These are phyloP conservation scores for Stentor roeselii DNA, from an alignment of 73 alveolate genomes.

Conservation along the genomic window DNA sequence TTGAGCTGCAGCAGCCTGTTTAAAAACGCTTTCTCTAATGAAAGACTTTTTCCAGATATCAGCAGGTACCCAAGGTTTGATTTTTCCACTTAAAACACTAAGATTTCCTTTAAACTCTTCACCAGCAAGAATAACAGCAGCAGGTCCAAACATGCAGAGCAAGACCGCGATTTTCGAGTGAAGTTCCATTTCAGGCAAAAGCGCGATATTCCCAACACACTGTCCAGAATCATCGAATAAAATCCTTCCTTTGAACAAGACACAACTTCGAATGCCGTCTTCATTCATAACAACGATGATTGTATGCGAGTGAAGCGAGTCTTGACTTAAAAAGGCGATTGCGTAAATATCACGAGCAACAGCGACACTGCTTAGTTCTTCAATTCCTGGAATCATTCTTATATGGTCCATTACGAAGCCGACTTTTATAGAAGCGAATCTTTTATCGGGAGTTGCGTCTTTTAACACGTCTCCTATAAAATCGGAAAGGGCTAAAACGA, in stretches of 20 bases:
- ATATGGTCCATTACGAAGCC: not conserved
- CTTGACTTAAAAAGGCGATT: conserved; percentile 4
- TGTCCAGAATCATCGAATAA: not conserved
- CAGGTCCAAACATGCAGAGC: conserved; percentile 24
- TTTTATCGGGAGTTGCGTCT: not conserved
- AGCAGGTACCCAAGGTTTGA: not conserved
- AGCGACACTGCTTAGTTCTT: not conserved
- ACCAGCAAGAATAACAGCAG: conserved; percentile 5
- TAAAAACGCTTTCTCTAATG: conserved; percentile 14
- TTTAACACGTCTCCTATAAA: not conserved
- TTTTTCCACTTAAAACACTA: not conserved
- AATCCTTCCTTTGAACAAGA: conserved; percentile 4
- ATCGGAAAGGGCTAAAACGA: not conserved
- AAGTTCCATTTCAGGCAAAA: not conserved
- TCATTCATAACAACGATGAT: not conserved
- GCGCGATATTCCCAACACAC: not conserved
- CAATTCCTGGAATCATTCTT: not conserved
- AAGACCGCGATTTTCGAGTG: not conserved
- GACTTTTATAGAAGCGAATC: not conserved
- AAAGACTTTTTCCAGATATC: not conserved
- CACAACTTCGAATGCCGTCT: conserved; percentile 21
- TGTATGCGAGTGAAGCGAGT: not conserved
- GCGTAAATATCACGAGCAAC: conserved; percentile 19
- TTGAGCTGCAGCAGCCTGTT: not conserved
- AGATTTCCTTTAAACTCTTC: not conserved